Percentiles rank a stretch among this genome's conserved stretches.
These are phyloP conservation scores for Nitzschia putrida DNA, from an alignment of 108 stramenopile species.

Conservation along the genomic window DNA sequence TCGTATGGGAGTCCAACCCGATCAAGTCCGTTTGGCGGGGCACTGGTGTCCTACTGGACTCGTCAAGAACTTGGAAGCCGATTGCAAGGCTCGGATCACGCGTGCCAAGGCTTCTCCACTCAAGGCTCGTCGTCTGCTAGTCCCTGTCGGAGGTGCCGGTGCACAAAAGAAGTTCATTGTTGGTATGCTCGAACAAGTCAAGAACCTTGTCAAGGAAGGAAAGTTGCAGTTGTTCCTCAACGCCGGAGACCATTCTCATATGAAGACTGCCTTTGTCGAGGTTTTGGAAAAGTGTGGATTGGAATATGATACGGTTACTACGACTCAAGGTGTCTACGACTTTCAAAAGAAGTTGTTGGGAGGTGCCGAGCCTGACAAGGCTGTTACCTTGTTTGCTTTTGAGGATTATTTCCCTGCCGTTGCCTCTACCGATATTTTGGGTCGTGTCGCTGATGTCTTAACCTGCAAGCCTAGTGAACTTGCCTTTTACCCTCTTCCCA, in stretches of 20 bases:
- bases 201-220: conserved; percentile 62
- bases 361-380: conserved; percentile 41
- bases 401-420: conserved; percentile 92
- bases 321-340: conserved; percentile 60
- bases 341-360: conserved; percentile 65
- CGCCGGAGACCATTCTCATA: conserved; percentile 88
- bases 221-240: conserved; percentile 86
- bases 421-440: conserved; percentile 87
- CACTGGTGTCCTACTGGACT: conserved; percentile 88
- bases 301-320: conserved; percentile 65
- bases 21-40: conserved; percentile 64
- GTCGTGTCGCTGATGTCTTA: conserved; percentile 85
- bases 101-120: conserved; percentile 34
- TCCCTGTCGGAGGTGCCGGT: conserved; percentile 92
- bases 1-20: conserved; percentile 73
- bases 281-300: conserved; percentile 60
- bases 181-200: conserved; percentile 57
- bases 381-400: conserved; percentile 81
- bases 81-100: conserved; percentile 64
- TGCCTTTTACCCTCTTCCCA: conserved; percentile 90
- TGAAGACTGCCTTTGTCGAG: conserved; percentile 79
- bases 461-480: conserved; percentile 89
- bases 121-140: conserved; percentile 76
- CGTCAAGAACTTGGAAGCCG: conserved; percentile 70
- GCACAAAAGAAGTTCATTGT: conserved; percentile 88